These are phyloP conservation scores for Incumbomyces delicatus DNA, from an alignment of 2,329 filamentous ascomycete genomes.

Conservation along the genomic window DNA sequence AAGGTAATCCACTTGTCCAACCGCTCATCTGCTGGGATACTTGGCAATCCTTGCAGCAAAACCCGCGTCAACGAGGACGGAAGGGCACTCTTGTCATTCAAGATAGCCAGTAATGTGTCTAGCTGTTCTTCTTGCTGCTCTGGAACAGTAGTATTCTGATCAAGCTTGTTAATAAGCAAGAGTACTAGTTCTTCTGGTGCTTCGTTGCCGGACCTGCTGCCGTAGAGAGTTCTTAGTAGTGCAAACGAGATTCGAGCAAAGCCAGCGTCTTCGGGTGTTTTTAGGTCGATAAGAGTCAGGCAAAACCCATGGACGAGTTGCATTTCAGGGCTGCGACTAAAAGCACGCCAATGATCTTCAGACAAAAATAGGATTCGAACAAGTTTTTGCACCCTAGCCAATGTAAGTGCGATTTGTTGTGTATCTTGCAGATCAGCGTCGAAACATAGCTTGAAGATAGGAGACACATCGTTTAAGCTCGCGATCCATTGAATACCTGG, in stretches of 20 bases:
- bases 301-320: neutral
- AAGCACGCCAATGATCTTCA: slow-evolving; percentile 3
- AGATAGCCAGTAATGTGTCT: slow-evolving; percentile 16
- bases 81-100: slow-evolving; percentile 5
- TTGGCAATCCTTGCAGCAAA: slow-evolving; percentile 57
- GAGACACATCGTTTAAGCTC: slow-evolving; percentile 11
- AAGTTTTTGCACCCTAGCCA: slow-evolving; percentile 15
- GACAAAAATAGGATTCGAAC: slow-evolving; percentile 2
- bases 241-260: neutral
- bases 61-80: slow-evolving; percentile 1
- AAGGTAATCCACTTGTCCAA: slow-evolving; percentile 90
- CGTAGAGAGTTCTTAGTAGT: slow-evolving; percentile 9
- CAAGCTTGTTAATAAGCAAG: slow-evolving; percentile 13
- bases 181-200: slow-evolving; percentile 8
- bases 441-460: slow-evolving; percentile 14
- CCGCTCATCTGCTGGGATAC: slow-evolving; percentile 61
- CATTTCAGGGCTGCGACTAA: neutral
- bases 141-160: slow-evolving; percentile 6
- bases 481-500: slow-evolving; percentile 15
- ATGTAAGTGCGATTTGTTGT: neutral
- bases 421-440: neutral
- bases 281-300: neutral
- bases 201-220: slow-evolving; percentile 9
- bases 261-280: neutral
- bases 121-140: slow-evolving; percentile 13